Base-by-base conservation (phyloP, 306 rosid species). In the Calophaca sinica region DNA sequence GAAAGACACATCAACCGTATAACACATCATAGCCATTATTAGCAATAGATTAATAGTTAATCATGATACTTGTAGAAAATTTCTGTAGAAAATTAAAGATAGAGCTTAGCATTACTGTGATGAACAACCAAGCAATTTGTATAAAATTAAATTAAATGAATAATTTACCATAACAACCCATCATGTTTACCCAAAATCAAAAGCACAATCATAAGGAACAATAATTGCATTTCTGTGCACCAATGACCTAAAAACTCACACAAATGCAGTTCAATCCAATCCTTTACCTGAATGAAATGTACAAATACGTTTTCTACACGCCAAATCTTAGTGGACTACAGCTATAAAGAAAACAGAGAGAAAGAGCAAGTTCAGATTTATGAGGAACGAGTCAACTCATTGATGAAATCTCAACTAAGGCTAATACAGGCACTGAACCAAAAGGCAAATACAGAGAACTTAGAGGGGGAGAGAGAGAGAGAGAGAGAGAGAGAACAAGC, bases 361-460 rank as follows among this genome's bases (percentile, higher is more conserved):
- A n/a, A 58, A 5, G 78, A 53, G 31, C 32, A 76, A 62, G 20
- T 62, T 70, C 64, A 63, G 35, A 36, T 75, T 28, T 10, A 68
- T 9, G 39, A 62, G 12, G 69, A 76, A 42, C 6, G 64, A n/a
- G 54, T 62, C 51, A 81, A 71, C 51, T 4, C 8, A n/a, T 1
- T 20, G 26, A 20, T 20, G 26, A 20, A 20, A 20, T 20, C 26
- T 20, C 26, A 20, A 20, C 26, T 20, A 20, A 20, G 26, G 26
- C 26, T 20, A 20, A 20, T 20, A 20, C 26, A 20, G 26, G 26
- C 26, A 20, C 1, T 20, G 26, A 20, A 20, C 26, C 26, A 20
- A 20, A 20, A 20, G 26, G 26, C 26, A 20, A 20, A 20, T 20
- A 20, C 26, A 20, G 26, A 20, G 26, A 20, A 20, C 26, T 20